These are phyloP conservation scores for Leucogyrophana mollusca DNA, from an alignment of 768 basidiomycete species.

Conservation along the genomic window DNA sequence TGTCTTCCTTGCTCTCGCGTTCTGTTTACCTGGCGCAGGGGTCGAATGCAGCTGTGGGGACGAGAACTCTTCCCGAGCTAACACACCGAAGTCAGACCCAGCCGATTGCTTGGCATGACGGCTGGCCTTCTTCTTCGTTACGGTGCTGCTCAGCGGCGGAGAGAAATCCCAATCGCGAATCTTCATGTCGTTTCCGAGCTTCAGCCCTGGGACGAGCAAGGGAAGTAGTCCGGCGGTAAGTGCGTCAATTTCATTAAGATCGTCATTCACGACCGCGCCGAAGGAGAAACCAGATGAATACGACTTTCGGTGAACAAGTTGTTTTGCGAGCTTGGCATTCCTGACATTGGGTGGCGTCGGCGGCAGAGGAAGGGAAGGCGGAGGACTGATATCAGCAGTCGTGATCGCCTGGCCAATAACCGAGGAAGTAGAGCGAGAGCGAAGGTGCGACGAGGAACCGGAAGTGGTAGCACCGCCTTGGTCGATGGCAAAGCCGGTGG, in stretches of 20 bases:
- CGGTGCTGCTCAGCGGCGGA: constrained; percentile 33
- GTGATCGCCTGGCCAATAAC: constrained; percentile 40
- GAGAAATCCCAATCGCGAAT: constrained; percentile 44
- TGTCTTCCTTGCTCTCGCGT: constrained; percentile 38
- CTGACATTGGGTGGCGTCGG: constrained; percentile 72
- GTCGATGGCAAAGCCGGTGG: constrained; percentile 33
- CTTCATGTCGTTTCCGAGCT: constrained; percentile 53
- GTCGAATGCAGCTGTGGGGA: constrained; percentile 63
- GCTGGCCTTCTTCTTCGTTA: constrained; percentile 35
- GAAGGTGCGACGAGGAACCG: constrained; percentile 43
- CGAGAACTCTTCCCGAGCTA: constrained; percentile 42
- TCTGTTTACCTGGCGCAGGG: constrained; percentile 41
- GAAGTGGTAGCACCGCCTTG: constrained; percentile 26
- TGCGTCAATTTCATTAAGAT: constrained; percentile 66
- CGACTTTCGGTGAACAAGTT: constrained; percentile 57
- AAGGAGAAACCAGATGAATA: constrained; percentile 67
- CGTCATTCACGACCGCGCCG: constrained; percentile 46
- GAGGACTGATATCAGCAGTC: constrained; percentile 40
- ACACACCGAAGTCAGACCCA: constrained; percentile 26
- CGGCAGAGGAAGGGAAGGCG: constrained; percentile 68
- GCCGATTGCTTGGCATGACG: constrained; percentile 4
- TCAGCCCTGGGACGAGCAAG: constrained; percentile 64
- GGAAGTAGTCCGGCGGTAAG: constrained; percentile 70
- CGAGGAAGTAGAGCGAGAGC: constrained; percentile 60
- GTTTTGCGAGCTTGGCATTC: constrained; percentile 50